A percentile compares a stretch with the other conserved stretches of the same genome.
phyloP scores from a whole-genome alignment of 2,329 filamentous ascomycete species.

The Alternaria metachromatica region DNA sequence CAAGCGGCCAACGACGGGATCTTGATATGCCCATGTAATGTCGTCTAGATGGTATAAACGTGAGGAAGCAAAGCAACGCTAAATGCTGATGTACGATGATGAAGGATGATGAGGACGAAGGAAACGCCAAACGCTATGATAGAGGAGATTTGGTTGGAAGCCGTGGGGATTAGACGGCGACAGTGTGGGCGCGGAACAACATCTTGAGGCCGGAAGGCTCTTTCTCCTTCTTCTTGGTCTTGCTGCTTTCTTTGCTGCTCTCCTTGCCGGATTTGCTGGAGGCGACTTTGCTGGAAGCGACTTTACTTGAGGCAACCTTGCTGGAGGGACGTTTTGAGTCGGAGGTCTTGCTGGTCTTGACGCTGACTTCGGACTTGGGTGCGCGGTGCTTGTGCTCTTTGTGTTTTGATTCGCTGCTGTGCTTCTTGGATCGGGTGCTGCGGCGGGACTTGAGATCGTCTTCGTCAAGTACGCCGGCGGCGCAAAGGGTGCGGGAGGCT shows the following conservation, averaged over 20 bases:
- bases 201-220: conserved; percentile 51
- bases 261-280: conserved; percentile 22
- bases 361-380: conserved; percentile 32
- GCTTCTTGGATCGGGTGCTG: conserved; percentile 26
- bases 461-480: conserved; percentile 56
- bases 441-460: conserved; percentile 54
- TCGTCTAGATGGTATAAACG: conserved; percentile 17
- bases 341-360: conserved; percentile 30
- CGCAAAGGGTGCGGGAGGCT: conserved; percentile 56
- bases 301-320: conserved; percentile 4
- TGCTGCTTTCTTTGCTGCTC: conserved; percentile 22
- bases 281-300: conserved; percentile 3
- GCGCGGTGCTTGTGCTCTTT: conserved; percentile 35
- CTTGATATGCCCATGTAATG: conserved; percentile 5
- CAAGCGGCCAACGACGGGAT: conserved; percentile 2
- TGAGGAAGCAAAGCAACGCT: conserved; percentile 14
- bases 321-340: conserved; percentile 8
- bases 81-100: conserved; percentile 14
- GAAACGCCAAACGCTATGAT: conserved; percentile 22
- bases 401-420: conserved; percentile 29
- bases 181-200: conserved; percentile 49
- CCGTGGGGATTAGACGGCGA: conserved; percentile 16
- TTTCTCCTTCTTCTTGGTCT: conserved; percentile 49
- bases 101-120: background rate
- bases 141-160: background rate